phyloP scores from a whole-genome alignment of 495 filamentous ascomycete genomes.

The Hypoxylon subgilvum region DNA sequence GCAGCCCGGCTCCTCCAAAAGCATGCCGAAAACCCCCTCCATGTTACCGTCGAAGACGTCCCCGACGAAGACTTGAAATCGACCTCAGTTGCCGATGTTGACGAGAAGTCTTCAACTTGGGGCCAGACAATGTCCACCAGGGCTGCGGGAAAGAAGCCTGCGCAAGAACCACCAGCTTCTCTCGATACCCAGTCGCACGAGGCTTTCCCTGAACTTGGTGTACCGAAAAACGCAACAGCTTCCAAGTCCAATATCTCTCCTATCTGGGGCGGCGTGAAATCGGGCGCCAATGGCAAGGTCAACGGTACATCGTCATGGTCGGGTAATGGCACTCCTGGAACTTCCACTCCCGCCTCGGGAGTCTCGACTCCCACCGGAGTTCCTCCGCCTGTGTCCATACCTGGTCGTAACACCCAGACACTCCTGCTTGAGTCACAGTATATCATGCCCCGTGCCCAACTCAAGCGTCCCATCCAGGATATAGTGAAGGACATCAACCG shows the following conservation, averaged over 20 bases:
- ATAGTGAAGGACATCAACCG: slow-evolving; percentile 86
- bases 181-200: slow-evolving; percentile 87
- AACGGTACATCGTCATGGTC: slow-evolving; percentile 63
- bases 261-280: slow-evolving; percentile 60
- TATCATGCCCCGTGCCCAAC: slow-evolving; percentile 71
- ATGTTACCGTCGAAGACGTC: slow-evolving; percentile 76
- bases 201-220: slow-evolving; percentile 85
- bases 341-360: slow-evolving; percentile 65
- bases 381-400: slow-evolving; percentile 70
- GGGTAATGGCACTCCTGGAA: slow-evolving; percentile 56
- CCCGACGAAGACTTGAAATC: slow-evolving; percentile 75
- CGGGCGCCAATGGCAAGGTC: slow-evolving; percentile 59
- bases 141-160: slow-evolving; percentile 68
- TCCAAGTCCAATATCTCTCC: slow-evolving; percentile 61
- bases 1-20: slow-evolving; percentile 80
- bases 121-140: slow-evolving; percentile 58
- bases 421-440: slow-evolving; percentile 73
- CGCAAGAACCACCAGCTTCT: slow-evolving; percentile 52
- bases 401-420: slow-evolving; percentile 77
- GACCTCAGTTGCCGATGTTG: slow-evolving; percentile 41
- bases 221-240: slow-evolving; percentile 65
- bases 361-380: slow-evolving; percentile 62
- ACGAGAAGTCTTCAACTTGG: slow-evolving; percentile 49
- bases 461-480: slow-evolving; percentile 82
- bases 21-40: slow-evolving; percentile 72